Evolutionary conservation across 371 early-diverging fungal species (phyloP).

Genomic region (Umbelopsis sp.): DNA sequence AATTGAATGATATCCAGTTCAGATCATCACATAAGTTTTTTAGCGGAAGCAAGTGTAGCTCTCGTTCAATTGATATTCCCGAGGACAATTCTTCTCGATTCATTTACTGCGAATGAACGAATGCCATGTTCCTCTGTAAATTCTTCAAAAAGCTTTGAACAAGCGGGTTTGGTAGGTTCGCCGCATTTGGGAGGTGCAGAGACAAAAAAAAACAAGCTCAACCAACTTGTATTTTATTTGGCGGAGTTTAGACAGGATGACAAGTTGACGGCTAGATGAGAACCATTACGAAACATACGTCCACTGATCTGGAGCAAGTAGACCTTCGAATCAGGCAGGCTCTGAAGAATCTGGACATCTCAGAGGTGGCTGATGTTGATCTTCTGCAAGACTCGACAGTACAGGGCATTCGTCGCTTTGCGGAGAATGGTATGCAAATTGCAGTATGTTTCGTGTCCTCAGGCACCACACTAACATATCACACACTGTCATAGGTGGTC

Average conservation of each 20-base stretch:
- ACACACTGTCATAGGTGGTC: conserved; percentile 33
- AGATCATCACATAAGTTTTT: too few relatives aligned
- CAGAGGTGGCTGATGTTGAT: background rate
- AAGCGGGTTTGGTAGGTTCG: too few relatives aligned
- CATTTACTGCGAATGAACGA: too few relatives aligned
- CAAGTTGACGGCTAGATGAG: background rate
- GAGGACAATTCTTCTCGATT: too few relatives aligned
- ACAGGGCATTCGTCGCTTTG: background rate
- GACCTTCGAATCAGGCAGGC: conserved; percentile 15
- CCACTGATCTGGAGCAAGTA: background rate
- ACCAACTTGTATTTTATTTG: background rate
- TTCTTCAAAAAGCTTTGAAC: too few relatives aligned
- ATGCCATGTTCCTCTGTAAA: too few relatives aligned
- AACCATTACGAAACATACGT: conserved; percentile 12
- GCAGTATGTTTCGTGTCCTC: background rate
- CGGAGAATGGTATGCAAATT: conserved; percentile 4
- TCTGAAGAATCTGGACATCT: conserved; percentile 6
- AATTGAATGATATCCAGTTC: too few relatives aligned
- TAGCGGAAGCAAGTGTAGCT: too few relatives aligned
- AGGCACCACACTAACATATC: background rate
- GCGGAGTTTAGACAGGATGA: background rate
- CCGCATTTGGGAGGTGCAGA: too few relatives aligned
- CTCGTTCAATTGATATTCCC: too few relatives aligned
- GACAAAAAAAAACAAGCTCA: too few relatives aligned
- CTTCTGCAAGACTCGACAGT: background rate